Base-by-base conservation (phyloP, 2,329 filamentous ascomycete species). In the Ceratocystis alfenasii region DNA sequence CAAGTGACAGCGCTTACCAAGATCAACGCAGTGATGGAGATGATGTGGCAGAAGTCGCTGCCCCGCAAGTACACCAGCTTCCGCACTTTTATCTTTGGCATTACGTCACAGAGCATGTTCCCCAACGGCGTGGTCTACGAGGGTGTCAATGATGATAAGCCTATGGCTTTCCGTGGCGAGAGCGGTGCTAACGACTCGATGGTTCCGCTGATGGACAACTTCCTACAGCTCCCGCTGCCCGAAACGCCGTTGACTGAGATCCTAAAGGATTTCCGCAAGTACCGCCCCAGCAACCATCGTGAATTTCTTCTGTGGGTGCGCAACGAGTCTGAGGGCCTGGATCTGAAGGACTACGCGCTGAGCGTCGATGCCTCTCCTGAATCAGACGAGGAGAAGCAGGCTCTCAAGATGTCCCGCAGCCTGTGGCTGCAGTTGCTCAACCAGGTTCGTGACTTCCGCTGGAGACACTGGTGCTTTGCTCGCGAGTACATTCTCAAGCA, bases 1-100 rank as follows among this genome's bases (percentile, higher is more conserved):
- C 81, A 91, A 48, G 80, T 92, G 3, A 73, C 75, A 0, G 82
- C 86, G 0, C 81, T 90, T 77, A 36, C 62, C 50, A 67, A 86
- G 0, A 71, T 78, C 71, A 79, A 78, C 66, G 84, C 83, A 70
- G 88, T 95, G 71, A 95, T 95, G 90, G 90, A 94, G 74, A 82
- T 79, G 28, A 97, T 97, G 93, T 96, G 92, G 93, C 82, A 81
- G 68, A 89, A 91, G 75, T 94, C 89, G 66, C 88, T 89, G 71
- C 92, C 92, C 1, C 81, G 82, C 20, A 84, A 90, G 70, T 96
- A 96, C 77, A 90, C 88, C 67, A 87, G 84, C 70, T 96, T 96
- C 83, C 88, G 92, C 50, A 95, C 93, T 10, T 96, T 96, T 79
- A 96, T 96, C 78, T 96, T 96, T 73, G 93, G 93, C 71, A 96